Base-by-base conservation (phyloP, 2,329 filamentous ascomycete genomes). In the Talaromyces sp. region DNA sequence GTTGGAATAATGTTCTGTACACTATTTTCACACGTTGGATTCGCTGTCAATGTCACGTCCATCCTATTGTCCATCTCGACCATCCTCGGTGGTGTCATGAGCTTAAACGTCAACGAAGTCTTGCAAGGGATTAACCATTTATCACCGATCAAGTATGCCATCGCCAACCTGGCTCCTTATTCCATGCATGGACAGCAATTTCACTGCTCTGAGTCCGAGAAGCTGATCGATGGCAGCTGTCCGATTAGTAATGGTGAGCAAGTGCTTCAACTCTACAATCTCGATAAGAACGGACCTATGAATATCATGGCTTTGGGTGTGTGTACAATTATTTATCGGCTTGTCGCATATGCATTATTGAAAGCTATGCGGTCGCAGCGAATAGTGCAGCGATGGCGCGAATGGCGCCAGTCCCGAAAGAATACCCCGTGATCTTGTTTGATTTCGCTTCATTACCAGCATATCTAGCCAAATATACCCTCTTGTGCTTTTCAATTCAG, bases 1-100 rank as follows among this genome's bases (percentile, higher is more conserved):
- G 65, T 91, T 1, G 88, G 89, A 1, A 91, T 92, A 65, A 85
- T 90, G 74, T 91, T 91, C 77, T 90, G 90, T 73, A 91, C 88
- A 0, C 73, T 91, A 8, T 89, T 91, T 67, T 74, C 75, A 30
- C 88, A 91, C 65, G 88, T 87, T 0, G 89, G 89, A 2, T 91
- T 91, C 67, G 87, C 88, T 0, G 83, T 91, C 53, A 90, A 89
- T 61, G 72, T 90, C 51, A 90, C 87, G 58, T 85, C 82, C 1
- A 80, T 90, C 37, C 77, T 91, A 16, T 77, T 92, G 3, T 86
- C 84, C 0, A 81, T 92, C 7, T 85, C 87, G 0, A 86, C 87
- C 61, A 82, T 85, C 64, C 88, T 91, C 80, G 82, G 82, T 0
- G 88, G 88, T 0, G 77, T 91, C 30, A 81, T 91, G 69, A 88